Evolutionary conservation across 208 protist genomes (phyloP), one percentile per base, ranked within the genome.

Genomic region (Leishmania mexicana): DNA sequence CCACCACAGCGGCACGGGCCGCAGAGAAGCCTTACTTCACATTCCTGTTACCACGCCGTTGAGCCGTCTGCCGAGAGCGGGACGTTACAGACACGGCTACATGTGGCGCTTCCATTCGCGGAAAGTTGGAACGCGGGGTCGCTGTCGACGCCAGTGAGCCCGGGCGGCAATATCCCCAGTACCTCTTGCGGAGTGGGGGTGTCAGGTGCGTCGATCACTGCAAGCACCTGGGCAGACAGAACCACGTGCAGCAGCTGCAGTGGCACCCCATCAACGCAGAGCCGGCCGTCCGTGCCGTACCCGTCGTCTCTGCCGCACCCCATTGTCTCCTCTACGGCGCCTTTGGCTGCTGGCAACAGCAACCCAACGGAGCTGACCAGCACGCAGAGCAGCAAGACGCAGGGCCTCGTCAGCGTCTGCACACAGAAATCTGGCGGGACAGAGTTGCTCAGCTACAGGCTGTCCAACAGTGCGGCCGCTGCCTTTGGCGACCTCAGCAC

Each of bases 401-500:
- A 83, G 57, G 75, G 78, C 13, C 53, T 86, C 11, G 74, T 80
- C 57, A 83, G 83, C 57, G 74, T 86, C 31, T 79, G 83, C 35
- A 86, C 78, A 38, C 83, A 84, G 71, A 85, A 86, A 72, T 86
- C 80, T 35, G 79, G 82, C 28, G 78, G 76, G 1, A 81, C 82
- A 21, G 82, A 88, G 74, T 60, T 88, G 51, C 71, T 88, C 45
- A 75, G 83, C 75, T 87, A 87, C 76, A 79, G 71, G 70, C 60
- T 87, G 31, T 85, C 84, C 11, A 85, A 45, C 45, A 87, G 79
- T 64, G 84, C 81, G 19, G 77, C 80, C 1, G 84, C 84, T 10
- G 84, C 81, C 21, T 76, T 87, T 3, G 79, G 81, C 60, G 68
- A 77, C 53, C 81, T 87, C 83, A 89, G 83, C 78, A 87, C 80